Evolutionary conservation across 2,329 filamentous ascomycete species (phyloP).

Genomic region (Alternaria hordeiaustralica): DNA sequence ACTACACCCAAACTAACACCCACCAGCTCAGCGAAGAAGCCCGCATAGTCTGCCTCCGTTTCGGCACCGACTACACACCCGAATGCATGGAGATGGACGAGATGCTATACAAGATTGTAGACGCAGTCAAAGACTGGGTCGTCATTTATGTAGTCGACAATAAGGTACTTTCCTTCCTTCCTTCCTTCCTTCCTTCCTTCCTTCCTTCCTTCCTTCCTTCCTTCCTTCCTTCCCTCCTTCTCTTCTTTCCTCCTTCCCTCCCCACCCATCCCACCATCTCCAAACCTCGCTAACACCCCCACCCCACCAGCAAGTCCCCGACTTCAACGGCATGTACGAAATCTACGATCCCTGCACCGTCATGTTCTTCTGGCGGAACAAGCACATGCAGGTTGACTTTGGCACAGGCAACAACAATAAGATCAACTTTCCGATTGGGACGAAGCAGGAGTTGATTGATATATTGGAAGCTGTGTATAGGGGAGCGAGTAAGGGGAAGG

Average conservation of each 20-base stretch:
- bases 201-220: neutral
- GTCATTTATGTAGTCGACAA: conserved; percentile 87
- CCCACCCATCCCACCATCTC: neutral
- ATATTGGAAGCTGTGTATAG: conserved; percentile 97
- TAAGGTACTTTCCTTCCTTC: conserved; percentile 51
- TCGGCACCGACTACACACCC: conserved; percentile 80
- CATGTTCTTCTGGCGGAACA: conserved; percentile 85
- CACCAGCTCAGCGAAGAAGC: conserved; percentile 69
- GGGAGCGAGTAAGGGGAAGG: conserved; percentile 92
- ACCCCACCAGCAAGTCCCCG: conserved; percentile 60
- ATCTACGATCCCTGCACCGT: conserved; percentile 87
- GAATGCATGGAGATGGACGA: conserved; percentile 59
- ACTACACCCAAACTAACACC: neutral
- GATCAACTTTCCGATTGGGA: conserved; percentile 88
- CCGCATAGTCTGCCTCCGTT: conserved; percentile 86
- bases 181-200: neutral
- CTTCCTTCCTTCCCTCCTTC: neutral
- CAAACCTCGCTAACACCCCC: neutral
- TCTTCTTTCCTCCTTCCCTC: neutral
- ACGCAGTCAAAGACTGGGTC: conserved; percentile 80
- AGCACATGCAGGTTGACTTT: conserved; percentile 33
- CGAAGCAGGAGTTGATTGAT: conserved; percentile 96
- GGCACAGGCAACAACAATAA: conserved; percentile 97
- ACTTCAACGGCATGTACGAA: conserved; percentile 94
- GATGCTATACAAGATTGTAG: conserved; percentile 30